These are phyloP conservation scores for Sordaria brevicollis DNA, from an alignment of 495 filamentous ascomycete genomes.

Conservation along the genomic window DNA sequence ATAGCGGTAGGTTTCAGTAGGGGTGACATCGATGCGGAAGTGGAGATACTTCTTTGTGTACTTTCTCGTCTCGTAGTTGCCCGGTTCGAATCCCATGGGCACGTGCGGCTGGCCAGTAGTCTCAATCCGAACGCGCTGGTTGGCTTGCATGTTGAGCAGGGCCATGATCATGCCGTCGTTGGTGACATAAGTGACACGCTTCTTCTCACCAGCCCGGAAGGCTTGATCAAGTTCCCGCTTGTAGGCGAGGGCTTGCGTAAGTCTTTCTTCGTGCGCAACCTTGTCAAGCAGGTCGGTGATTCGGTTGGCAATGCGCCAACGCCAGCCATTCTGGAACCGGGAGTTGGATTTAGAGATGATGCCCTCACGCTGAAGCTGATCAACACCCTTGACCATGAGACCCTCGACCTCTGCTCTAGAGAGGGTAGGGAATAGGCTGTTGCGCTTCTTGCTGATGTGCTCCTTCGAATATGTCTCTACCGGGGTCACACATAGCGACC, in stretches of 20 bases:
- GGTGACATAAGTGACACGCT: constrained; percentile 32
- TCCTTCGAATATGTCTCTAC: constrained; percentile 25
- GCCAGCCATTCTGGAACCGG: constrained; percentile 42
- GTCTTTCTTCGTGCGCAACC: constrained; percentile 31
- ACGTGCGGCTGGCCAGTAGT: constrained; percentile 50
- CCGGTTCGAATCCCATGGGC: constrained; percentile 63
- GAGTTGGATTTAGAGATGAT: constrained; percentile 48
- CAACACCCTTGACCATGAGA: constrained; percentile 45
- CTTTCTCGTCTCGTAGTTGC: constrained; percentile 56
- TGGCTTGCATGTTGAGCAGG: constrained; percentile 55
- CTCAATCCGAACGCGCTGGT: constrained; percentile 44
- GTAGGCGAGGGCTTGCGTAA: constrained; percentile 45
- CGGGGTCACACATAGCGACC: constrained; percentile 23
- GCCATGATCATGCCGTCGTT: constrained; percentile 62
- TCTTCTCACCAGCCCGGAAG: constrained; percentile 30
- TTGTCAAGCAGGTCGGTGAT: constrained; percentile 42
- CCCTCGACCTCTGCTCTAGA: constrained; percentile 24
- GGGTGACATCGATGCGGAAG: constrained; percentile 52
- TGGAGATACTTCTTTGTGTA: constrained; percentile 54
- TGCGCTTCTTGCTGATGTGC: constrained; percentile 26
- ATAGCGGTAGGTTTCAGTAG: constrained; percentile 48
- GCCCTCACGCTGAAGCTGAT: constrained; percentile 47
- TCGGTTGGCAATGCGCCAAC: constrained; percentile 48
- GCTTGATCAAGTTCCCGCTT: constrained; percentile 48
- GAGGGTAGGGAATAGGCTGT: constrained; percentile 19